Evolutionary conservation across 768 basidiomycete genomes (phyloP), one percentile per base, ranked within the genome.

Genomic region (Lyophyllum shimeji): DNA sequence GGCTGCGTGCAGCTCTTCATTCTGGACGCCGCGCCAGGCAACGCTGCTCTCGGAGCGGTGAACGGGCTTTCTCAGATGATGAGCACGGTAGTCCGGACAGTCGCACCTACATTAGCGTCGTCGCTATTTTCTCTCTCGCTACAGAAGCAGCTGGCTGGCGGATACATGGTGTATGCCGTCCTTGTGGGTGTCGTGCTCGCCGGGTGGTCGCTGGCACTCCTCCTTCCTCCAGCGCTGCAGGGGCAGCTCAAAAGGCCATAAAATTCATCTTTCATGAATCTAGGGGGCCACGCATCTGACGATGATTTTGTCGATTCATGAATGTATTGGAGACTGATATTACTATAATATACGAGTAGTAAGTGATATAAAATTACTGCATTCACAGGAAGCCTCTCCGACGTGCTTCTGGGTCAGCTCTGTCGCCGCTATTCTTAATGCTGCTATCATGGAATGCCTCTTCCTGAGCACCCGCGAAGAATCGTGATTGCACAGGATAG

Each of bases 61-160:
- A 84, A 83, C 58, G 82, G 83, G 3, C 58, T 85, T 13, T 81
- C 76, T 3, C 84, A 87, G 64, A 81, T 82, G 67, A 63, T 76
- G 20, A 73, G 74, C 3, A 80, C 79, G 0, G 68, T 75, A 1
- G 69, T 78, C 59, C 74, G 84, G 21, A 71, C 82, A 0, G 60
- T 85, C 2, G 82, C 82, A 1, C 85, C 85, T 0, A 72, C 81
- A 11, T 58, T 78, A n/a, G 63, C 56, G 4, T 62, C 63, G 5
- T 62, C 61, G 0, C 57, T 64, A 3, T 64, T 64, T 43, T 64
- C 63, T 5, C 17, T 62, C 18, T 64, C 61, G 1, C 46, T 62
- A 18, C 53, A 57, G 43, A 48, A 58, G 47, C 47, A 60, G 9
- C 53, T 64, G 24, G 48, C 55, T 21, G 59, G 57, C 34, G 61